phyloP scores from a whole-genome alignment of 805 yeast genomes.

The Zygoascus tannicola region DNA sequence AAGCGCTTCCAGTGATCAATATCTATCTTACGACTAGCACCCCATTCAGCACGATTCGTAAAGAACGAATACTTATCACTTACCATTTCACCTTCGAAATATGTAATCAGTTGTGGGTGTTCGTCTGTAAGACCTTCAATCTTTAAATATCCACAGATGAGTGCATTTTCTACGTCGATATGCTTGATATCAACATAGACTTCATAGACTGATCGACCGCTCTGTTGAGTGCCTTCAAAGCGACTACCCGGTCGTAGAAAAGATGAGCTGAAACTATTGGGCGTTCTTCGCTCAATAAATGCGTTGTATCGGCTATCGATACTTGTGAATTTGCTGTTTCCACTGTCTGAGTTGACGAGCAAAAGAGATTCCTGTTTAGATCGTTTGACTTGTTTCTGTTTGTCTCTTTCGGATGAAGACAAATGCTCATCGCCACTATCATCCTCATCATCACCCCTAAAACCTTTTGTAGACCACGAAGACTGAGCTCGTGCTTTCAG shows the following conservation, averaged over 20 bases:
- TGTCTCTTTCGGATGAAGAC: too few relatives aligned
- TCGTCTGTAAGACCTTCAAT: conserved; percentile 53
- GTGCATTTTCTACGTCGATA: conserved; percentile 51
- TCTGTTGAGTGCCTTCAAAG: conserved; percentile 62
- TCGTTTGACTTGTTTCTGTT: too few relatives aligned
- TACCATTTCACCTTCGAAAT: conserved; percentile 62
- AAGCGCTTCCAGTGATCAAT: conserved; percentile 60
- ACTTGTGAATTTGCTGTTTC: neutral
- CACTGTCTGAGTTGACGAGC: neutral
- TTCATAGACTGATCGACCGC: conserved; percentile 55
- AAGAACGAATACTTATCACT: conserved; percentile 50
- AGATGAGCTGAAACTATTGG: conserved; percentile 23
- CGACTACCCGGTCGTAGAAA: conserved; percentile 52
- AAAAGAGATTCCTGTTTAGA: too few relatives aligned
- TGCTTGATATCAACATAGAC: conserved; percentile 60
- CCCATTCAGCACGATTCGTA: conserved; percentile 54
- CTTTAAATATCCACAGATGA: conserved; percentile 50
- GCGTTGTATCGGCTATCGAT: conserved; percentile 9
- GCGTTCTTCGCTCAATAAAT: conserved; percentile 7
- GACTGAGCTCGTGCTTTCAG: too few relatives aligned
- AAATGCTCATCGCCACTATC: too few relatives aligned
- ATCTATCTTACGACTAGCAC: conserved; percentile 50
- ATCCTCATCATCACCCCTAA: too few relatives aligned
- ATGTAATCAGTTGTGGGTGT: conserved; percentile 58
- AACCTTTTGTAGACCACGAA: too few relatives aligned